These are phyloP conservation scores for Debaryomyces tyrocola DNA, from an alignment of 805 yeast species.

Conservation along the genomic window DNA sequence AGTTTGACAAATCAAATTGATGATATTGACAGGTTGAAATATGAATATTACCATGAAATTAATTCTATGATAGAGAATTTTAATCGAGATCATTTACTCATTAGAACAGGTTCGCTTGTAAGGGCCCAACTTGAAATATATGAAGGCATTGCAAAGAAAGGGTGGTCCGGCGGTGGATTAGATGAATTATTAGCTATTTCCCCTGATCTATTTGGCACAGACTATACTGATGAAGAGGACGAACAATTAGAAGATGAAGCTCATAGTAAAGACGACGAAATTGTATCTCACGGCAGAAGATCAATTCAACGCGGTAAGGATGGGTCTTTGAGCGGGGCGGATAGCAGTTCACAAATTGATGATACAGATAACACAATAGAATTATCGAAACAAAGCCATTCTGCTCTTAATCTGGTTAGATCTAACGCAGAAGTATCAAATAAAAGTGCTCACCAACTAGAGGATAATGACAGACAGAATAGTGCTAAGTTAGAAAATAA, in stretches of 20 bases:
- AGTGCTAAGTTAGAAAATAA: too few relatives aligned
- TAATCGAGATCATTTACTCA: conserved; percentile 55
- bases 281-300: neutral
- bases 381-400: too few relatives aligned
- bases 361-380: too few relatives aligned
- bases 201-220: conserved; percentile 47
- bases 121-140: conserved; percentile 79
- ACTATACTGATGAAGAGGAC: neutral
- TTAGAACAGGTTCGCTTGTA: conserved; percentile 60
- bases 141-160: conserved; percentile 79
- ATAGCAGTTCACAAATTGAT: too few relatives aligned
- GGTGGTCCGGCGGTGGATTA: conserved; percentile 85
- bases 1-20: conserved; percentile 74
- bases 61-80: conserved; percentile 57
- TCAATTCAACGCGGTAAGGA: too few relatives aligned
- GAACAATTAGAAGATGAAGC: neutral
- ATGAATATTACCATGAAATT: conserved; percentile 68
- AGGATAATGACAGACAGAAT: too few relatives aligned
- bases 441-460: too few relatives aligned
- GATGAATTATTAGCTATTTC: conserved; percentile 65
- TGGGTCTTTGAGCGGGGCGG: too few relatives aligned
- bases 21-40: conserved; percentile 73
- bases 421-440: too few relatives aligned
- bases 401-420: too few relatives aligned
- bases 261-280: neutral